Evolutionary conservation across 148 eudicot species (phyloP).

Genomic region (Talinum fruticosum): DNA sequence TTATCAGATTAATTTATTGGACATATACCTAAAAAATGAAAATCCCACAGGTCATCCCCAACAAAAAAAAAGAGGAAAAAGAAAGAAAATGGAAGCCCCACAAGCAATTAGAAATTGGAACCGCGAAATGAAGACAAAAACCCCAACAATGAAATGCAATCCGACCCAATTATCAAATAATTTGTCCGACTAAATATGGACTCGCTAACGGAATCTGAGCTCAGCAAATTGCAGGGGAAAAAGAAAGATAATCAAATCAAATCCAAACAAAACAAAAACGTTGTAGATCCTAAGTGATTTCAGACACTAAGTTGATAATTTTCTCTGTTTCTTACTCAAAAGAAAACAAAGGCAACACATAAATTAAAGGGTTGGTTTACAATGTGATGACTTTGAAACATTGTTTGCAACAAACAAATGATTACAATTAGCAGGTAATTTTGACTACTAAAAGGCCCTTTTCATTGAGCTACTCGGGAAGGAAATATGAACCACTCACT

Average conservation of each 20-base stretch:
- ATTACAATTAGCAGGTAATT: not conserved
- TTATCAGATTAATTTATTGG: too few relatives aligned
- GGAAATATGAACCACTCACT: too few relatives aligned
- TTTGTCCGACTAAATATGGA: not conserved
- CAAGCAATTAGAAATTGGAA: not conserved
- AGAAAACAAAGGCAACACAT: not conserved
- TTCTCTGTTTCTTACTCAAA: not conserved
- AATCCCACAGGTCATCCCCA: too few relatives aligned
- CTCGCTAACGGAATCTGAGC: not conserved
- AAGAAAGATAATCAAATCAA: too few relatives aligned
- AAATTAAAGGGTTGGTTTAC: not conserved
- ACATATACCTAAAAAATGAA: too few relatives aligned
- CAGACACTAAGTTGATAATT: not conserved
- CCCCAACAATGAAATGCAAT: not conserved
- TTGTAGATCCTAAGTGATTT: not conserved
- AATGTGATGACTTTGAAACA: not conserved
- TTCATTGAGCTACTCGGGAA: too few relatives aligned
- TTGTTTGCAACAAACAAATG: not conserved
- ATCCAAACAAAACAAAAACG: not conserved
- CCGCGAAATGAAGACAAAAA: not conserved
- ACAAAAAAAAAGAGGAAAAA: not conserved
- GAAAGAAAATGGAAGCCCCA: not conserved
- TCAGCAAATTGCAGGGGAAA: not conserved
- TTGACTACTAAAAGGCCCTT: too few relatives aligned
- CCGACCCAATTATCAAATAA: not conserved